Evolutionary conservation across 2,329 filamentous ascomycete species (phyloP).

Genomic region (Colletotrichum echinochloae): DNA sequence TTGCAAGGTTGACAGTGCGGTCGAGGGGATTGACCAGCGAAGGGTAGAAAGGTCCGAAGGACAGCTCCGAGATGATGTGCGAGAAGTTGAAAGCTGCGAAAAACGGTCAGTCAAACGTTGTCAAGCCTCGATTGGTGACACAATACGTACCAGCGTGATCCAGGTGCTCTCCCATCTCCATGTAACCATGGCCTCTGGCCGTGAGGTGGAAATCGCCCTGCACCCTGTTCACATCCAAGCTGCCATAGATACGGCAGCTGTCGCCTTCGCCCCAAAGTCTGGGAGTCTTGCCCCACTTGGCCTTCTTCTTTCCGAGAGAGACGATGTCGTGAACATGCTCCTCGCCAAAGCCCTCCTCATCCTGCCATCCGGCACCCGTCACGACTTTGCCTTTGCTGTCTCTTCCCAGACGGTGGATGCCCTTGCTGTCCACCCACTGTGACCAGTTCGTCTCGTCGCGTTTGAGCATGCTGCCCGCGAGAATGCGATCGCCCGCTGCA

Average conservation of each 20-base stretch:
- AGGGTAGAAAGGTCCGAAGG: slow-evolving; percentile 97
- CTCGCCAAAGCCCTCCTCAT: slow-evolving; percentile 78
- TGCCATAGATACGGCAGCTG: slow-evolving; percentile 91
- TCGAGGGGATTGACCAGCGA: slow-evolving; percentile 94
- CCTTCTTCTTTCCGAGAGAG: slow-evolving; percentile 71
- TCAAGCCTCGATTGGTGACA: not conserved
- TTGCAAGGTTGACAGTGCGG: slow-evolving; percentile 83
- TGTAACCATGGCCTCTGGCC: slow-evolving; percentile 93
- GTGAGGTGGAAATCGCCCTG: slow-evolving; percentile 99
- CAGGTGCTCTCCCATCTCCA: slow-evolving; percentile 81
- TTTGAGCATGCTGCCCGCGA: slow-evolving; percentile 79
- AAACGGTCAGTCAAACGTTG: slow-evolving; percentile 1
- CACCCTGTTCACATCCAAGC: slow-evolving; percentile 92
- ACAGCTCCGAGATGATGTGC: slow-evolving; percentile 94
- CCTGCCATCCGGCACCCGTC: slow-evolving; percentile 70
- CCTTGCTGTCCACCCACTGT: slow-evolving; percentile 82
- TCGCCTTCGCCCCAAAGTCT: slow-evolving; percentile 70
- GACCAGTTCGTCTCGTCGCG: slow-evolving; percentile 84
- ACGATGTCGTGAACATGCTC: slow-evolving; percentile 94
- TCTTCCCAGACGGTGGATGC: slow-evolving; percentile 70
- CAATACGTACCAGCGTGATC: slow-evolving; percentile 79
- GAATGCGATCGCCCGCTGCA: slow-evolving; percentile 89
- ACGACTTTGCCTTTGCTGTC: slow-evolving; percentile 67
- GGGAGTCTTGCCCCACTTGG: slow-evolving; percentile 82
- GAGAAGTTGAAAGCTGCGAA: slow-evolving; percentile 93